A percentile compares a stretch with the other conserved stretches of the same genome.
Conservation (phyloP, 2,329 filamentous ascomycete species). For the Aspergillus fischeri region DNA sequence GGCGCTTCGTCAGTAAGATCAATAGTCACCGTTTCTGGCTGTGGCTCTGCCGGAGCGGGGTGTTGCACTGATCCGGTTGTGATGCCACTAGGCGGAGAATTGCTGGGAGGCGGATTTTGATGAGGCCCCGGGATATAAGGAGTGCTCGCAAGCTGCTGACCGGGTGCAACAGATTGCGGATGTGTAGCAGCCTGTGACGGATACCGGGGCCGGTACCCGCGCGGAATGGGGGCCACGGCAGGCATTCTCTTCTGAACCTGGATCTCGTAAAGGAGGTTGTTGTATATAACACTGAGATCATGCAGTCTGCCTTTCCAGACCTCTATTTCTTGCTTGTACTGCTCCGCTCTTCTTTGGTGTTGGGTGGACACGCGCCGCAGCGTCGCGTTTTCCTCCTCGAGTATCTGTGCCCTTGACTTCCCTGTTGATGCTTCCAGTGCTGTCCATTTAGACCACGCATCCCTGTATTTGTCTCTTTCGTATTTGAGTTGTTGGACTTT, state of each 20-base stretch:
- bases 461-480: constrained; percentile 28
- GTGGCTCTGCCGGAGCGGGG: neutral
- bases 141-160: neutral
- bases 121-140: neutral
- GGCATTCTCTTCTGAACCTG: constrained; percentile 15
- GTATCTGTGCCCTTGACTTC: constrained; percentile 19
- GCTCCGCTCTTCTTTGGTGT: constrained; percentile 20
- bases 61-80: neutral
- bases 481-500: constrained; percentile 21
- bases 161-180: neutral
- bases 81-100: neutral
- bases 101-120: neutral
- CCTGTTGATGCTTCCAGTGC: constrained; percentile 24
- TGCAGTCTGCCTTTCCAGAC: constrained; percentile 22
- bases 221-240: constrained; percentile 14
- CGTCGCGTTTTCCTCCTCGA: constrained; percentile 19
- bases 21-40: neutral
- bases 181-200: neutral
- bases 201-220: constrained; percentile 13
- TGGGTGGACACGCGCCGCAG: constrained; percentile 22
- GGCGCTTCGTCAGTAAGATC: constrained; percentile 7
- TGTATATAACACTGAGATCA: constrained; percentile 20
- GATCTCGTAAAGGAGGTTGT: constrained; percentile 23
- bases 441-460: constrained; percentile 20
- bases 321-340: constrained; percentile 24